Percentiles rank a stretch among this genome's conserved stretches.
These are phyloP conservation scores for Dicorynia guianensis DNA, from an alignment of 306 rosid species.

Conservation along the genomic window DNA sequence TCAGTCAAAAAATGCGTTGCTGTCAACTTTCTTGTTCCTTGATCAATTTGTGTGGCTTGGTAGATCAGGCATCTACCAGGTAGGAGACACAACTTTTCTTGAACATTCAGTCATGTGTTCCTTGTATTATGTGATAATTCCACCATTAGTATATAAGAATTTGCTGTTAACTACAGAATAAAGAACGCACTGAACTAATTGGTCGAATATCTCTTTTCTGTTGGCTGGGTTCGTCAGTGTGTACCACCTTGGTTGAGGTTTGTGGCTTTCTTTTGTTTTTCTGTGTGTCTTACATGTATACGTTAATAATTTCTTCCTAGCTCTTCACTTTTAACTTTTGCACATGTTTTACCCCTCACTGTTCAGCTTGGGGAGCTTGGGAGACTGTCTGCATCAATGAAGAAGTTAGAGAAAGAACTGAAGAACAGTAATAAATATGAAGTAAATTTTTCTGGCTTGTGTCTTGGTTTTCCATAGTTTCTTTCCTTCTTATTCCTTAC, in stretches of 20 bases:
- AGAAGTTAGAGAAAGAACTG: constrained; percentile 87
- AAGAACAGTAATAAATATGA: constrained; percentile 68
- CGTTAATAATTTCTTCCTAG: background rate
- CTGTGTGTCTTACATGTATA: constrained; percentile 1
- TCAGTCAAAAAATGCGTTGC: constrained; percentile 89
- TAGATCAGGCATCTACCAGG: constrained; percentile 82
- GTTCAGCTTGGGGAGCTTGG: constrained; percentile 92
- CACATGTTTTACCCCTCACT: constrained; percentile 29
- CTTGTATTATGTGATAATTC: constrained; percentile 11
- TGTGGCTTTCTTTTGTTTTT: constrained; percentile 41
- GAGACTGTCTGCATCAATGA: constrained; percentile 82
- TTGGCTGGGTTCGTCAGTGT: constrained; percentile 88
- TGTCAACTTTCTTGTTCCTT: constrained; percentile 90
- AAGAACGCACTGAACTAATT: constrained; percentile 76
- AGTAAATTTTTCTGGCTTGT: constrained; percentile 53
- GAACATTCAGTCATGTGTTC: constrained; percentile 21
- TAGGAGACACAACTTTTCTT: constrained; percentile 35
- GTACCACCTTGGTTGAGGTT: constrained; percentile 87
- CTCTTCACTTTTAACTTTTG: constrained; percentile 20
- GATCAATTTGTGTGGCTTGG: constrained; percentile 99
- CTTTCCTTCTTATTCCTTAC: background rate
- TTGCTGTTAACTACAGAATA: constrained; percentile 62
- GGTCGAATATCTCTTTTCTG: constrained; percentile 92
- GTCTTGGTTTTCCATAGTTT: constrained; percentile 19
- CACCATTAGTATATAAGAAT: constrained; percentile 23